Conservation (phyloP, 352 stramenopile genomes). For the Phytophthora macrochlamydospora region DNA sequence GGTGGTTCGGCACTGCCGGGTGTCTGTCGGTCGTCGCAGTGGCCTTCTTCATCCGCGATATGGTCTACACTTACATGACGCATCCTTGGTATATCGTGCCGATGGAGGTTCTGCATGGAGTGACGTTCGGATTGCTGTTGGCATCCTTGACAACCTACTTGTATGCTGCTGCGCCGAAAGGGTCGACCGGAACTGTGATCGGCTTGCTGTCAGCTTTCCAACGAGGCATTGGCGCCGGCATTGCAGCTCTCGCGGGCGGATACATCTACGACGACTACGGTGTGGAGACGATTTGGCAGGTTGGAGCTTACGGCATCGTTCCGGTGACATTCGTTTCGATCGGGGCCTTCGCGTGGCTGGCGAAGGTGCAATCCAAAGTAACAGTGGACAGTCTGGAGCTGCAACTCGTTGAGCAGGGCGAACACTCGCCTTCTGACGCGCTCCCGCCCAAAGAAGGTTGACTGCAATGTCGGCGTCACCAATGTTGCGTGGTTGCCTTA, state of each 20-base stretch:
- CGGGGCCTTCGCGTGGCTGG: slow-evolving; percentile 20
- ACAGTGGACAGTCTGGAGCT: slow-evolving; percentile 13
- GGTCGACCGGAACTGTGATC: slow-evolving; percentile 56
- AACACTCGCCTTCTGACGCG: too few relatives aligned
- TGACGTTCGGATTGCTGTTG: slow-evolving; percentile 54
- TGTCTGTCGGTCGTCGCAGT: slow-evolving; percentile 51
- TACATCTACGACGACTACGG: slow-evolving; percentile 63
- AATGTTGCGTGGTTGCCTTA: not conserved
- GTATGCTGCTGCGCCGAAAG: slow-evolving; percentile 41
- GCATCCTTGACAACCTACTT: slow-evolving; percentile 57
- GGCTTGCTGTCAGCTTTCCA: slow-evolving; percentile 60
- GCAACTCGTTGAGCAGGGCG: slow-evolving; percentile 14
- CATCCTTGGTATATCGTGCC: slow-evolving; percentile 60
- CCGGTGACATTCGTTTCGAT: slow-evolving; percentile 12
- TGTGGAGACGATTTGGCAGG: slow-evolving; percentile 51
- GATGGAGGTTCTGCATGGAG: slow-evolving; percentile 61
- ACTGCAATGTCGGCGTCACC: not conserved
- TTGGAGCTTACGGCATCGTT: slow-evolving; percentile 43
- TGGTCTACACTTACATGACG: slow-evolving; percentile 59
- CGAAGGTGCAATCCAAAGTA: not conserved
- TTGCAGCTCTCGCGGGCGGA: slow-evolving; percentile 52
- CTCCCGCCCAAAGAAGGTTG: too few relatives aligned
- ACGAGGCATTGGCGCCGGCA: slow-evolving; percentile 50
- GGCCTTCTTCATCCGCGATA: slow-evolving; percentile 51
- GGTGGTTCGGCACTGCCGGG: slow-evolving; percentile 42